Base-by-base conservation (phyloP, 768 basidiomycete species). In the Pleurotus tuoliensis region DNA sequence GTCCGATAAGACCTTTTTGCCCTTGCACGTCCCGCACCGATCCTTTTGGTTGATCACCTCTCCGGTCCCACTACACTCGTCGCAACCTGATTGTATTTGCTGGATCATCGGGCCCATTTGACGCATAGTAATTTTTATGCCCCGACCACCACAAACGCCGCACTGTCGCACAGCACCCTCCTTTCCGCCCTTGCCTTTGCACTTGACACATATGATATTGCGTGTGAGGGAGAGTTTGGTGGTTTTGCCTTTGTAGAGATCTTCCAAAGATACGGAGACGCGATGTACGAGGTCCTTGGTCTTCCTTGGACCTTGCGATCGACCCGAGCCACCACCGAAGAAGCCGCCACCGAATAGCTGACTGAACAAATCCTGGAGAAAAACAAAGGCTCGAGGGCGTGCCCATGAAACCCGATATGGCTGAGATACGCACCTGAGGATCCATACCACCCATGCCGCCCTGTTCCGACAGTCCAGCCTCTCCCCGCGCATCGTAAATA, bases 41-140 rank as follows among this genome's bases (percentile, higher is more conserved):
- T 98, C 94, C 71, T 94, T 98, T 56, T 75, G 67, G 70, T 93
- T 94, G 78, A 99, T 97, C 64, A 94, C 79, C 73, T 99, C 96
- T 62, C 97, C 97, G n/a, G 86, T 82, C 13, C 92, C 97, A 50
- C 79, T 82, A 71, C 97, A 99, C 13, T 98, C 97, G 68, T 88
- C 86, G 76, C 97, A 99, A 45, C 86, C 81, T 54, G 93, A 91
- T 70, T 98, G 97, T 63, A 98, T 92, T 74, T 99, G 96, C 73
- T 99, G 97, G 64, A 99, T 92, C 97, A 99, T 99, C 4, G 97
- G 97, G 24, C 97, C 97, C 85, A 99, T 91, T 71, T 98, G 97
- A 59, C 97, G 90, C 59, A 98, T 76, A 51, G 89, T 92, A 67
- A 98, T 73, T 69, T 87, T 91, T 77, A 95, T 75, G 65, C 97